Evolutionary conservation across 176 grass and related monocot genomes (phyloP), one percentile per base, ranked within the genome.

Genomic region (Thinopyrum elongatum): DNA sequence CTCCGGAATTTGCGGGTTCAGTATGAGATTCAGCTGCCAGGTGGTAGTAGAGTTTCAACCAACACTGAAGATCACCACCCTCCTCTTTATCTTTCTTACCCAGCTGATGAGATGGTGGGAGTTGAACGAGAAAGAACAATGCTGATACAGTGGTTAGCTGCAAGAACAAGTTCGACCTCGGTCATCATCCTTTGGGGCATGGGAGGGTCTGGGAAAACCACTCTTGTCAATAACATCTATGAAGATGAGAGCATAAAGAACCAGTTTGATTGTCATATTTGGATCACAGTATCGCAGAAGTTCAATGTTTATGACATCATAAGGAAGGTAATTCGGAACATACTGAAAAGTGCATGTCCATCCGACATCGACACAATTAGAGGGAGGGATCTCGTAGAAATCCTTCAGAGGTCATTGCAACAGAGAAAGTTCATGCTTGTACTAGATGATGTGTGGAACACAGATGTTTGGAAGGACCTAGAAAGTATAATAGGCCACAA

Each of bases 401-500:
- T 55, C 49, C 60, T 70, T 22, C 61, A 76, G 44, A 39, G 63
- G 49, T 30, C 62, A 67, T 67, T 84, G 57, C 51, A 74, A 61
- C 53, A 84, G 6, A 84, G 70, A 84, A 83, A 73, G 33, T 62
- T 42, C 51, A 74, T 84, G 17, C 82, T 84, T 29, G 55, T 84
- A 28, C 26, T 84, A 28, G 82, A 84, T 74, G 82, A 84, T 62
- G 70, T 84, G 8, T 84, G 82, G 82, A 44, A 36, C 38, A 38
- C 25, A 41, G 70, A 84, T 84, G 82, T 62, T 60, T 84, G 82
- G 82, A 41, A 62, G 30, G 69, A 84, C 57, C 66, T 84, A 29
- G 65, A 6, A 67, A 14, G 25, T n/a, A 74, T 39, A 62, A 19
- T 74, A 29, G 34, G 33, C 3, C 61, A 58, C 10, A 62, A 47